Evolutionary conservation across 208 protist species (phyloP).

Genomic region (Vickermania spadyakhi): DNA sequence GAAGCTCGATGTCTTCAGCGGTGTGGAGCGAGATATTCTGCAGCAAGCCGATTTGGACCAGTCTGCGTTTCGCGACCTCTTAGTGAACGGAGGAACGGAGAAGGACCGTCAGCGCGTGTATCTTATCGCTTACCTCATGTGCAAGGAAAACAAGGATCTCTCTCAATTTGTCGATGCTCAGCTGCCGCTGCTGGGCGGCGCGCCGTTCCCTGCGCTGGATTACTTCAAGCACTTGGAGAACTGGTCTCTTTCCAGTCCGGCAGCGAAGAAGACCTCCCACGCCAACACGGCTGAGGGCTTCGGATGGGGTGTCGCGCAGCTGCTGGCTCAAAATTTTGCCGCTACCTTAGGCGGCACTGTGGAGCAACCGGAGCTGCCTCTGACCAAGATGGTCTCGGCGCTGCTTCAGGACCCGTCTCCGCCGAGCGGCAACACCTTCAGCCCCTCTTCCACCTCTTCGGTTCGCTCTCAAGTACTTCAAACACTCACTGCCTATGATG

Average conservation of each 20-base stretch:
- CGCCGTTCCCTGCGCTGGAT: conserved; percentile 49
- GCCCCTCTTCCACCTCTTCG: conserved; percentile 2
- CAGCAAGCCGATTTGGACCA: conserved; percentile 53
- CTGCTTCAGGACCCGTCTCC: conserved; percentile 58
- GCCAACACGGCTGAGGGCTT: conserved; percentile 32
- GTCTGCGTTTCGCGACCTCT: conserved; percentile 54
- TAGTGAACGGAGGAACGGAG: conserved; percentile 22
- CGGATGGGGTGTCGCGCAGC: conserved; percentile 83
- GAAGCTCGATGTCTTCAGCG: conserved; percentile 76
- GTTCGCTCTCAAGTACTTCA: conserved; percentile 27
- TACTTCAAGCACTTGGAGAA: conserved; percentile 76
- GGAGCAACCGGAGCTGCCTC: conserved; percentile 51
- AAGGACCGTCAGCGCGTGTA: conserved; percentile 76
- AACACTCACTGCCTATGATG: conserved; percentile 64
- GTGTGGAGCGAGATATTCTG: conserved; percentile 67
- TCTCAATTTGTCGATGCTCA: conserved; percentile 17
- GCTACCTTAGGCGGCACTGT: conserved; percentile 47
- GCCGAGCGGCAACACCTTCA: conserved; percentile 2
- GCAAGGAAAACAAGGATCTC: conserved; percentile 27
- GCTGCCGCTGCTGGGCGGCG: conserved; percentile 2
- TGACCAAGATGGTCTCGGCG: conserved; percentile 81
- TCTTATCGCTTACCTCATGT: conserved; percentile 72
- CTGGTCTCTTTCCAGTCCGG: conserved; percentile 30
- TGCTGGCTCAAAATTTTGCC: conserved; percentile 71
- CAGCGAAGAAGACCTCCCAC: conserved; percentile 7